Evolutionary conservation across 352 stramenopile genomes (phyloP).

Genomic region (Globisporangium camurandrum): DNA sequence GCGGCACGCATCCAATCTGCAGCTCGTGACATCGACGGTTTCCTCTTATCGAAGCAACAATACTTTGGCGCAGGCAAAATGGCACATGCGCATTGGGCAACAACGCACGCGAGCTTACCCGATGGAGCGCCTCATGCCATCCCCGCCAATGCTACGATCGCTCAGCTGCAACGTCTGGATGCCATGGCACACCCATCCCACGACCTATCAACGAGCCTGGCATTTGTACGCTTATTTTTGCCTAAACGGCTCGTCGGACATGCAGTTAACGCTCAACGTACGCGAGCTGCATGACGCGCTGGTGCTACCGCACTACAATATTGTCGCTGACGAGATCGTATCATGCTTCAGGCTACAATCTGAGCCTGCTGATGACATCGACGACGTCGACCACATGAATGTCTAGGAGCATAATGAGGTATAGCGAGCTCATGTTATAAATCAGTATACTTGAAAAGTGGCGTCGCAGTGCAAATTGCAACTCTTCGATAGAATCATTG

Average conservation of each 20-base stretch:
- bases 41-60: background rate
- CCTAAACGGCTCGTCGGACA: background rate
- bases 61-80: conserved; percentile 11
- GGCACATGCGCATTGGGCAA: conserved; percentile 8
- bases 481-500: background rate
- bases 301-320: background rate
- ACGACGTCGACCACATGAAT: background rate
- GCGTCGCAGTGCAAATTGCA: background rate
- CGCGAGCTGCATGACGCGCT: background rate
- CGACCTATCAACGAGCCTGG: background rate
- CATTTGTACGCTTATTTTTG: background rate
- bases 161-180: background rate
- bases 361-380: background rate
- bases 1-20: background rate
- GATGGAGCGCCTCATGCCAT: background rate
- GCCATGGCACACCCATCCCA: background rate
- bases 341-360: background rate
- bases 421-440: background rate
- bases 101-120: conserved; percentile 7
- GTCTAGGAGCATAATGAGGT: background rate
- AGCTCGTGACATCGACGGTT: background rate
- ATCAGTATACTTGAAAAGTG: background rate
- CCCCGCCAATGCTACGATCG: background rate
- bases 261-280: background rate
- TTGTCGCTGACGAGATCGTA: background rate